Evolutionary conservation across 2,329 filamentous ascomycete genomes (phyloP).

Genomic region (Aspergillus flavus): DNA sequence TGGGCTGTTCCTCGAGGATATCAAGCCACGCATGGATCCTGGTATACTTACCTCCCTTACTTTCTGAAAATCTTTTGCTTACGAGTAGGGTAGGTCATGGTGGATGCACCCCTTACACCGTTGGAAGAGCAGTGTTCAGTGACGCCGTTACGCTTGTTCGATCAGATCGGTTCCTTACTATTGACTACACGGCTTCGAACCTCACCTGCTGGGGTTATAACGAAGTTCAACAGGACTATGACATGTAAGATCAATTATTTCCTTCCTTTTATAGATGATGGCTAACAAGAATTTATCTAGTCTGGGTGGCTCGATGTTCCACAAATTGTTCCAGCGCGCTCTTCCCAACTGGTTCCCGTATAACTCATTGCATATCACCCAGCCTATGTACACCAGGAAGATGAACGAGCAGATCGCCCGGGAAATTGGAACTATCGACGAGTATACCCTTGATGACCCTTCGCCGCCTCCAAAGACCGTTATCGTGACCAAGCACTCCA

Average conservation of each 20-base stretch:
- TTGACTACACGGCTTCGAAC: conserved; percentile 40
- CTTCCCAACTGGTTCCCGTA: conserved; percentile 31
- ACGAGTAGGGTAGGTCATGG: conserved; percentile 24
- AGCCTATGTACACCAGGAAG: conserved; percentile 32
- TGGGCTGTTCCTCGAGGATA: conserved; percentile 57
- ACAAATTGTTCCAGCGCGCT: conserved; percentile 33
- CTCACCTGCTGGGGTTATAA: conserved; percentile 46
- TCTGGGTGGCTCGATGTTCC: conserved; percentile 32
- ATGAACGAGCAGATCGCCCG: conserved; percentile 28
- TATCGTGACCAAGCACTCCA: conserved; percentile 21
- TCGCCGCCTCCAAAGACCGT: conserved; percentile 21
- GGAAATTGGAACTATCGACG: conserved; percentile 21
- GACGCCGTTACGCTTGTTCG: conserved; percentile 49
- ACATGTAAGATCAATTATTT: conserved; percentile 12
- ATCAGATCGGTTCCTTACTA: conserved; percentile 45
- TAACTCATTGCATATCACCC: conserved; percentile 30
- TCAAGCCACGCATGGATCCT: conserved; percentile 40
- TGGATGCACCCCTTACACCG: conserved; percentile 42
- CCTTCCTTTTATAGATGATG: neutral
- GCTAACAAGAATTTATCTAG: conserved; percentile 3
- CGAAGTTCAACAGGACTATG: conserved; percentile 36
- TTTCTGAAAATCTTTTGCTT: neutral
- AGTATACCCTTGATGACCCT: conserved; percentile 24
- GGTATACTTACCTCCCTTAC: conserved; percentile 15
- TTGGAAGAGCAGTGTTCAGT: conserved; percentile 44